A percentile compares a stretch with the other conserved stretches of the same genome.
Conservation (phyloP, 106 monocot species). For the Gastrodia elata region DNA sequence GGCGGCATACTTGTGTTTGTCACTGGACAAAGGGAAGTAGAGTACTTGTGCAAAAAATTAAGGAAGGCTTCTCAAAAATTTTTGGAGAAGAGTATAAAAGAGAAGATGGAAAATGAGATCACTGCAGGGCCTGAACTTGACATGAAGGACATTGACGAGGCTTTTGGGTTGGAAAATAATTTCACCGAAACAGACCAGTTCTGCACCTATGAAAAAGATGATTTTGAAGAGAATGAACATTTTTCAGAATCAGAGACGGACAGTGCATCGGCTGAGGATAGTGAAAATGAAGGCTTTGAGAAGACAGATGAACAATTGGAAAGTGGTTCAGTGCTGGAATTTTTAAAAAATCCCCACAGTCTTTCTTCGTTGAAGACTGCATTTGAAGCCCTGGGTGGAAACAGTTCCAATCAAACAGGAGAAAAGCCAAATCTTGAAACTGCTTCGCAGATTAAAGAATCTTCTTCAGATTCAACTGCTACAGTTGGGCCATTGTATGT, state of each 20-base stretch:
- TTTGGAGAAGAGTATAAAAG: constrained; percentile 11
- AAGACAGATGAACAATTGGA: constrained; percentile 16
- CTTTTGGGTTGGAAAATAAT: constrained; percentile 28
- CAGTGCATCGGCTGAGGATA: constrained; percentile 20
- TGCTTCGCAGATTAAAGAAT: constrained; percentile 10
- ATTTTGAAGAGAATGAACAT: constrained; percentile 15
- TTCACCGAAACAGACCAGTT: constrained; percentile 34
- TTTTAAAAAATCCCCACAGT: constrained; percentile 34
- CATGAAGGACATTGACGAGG: constrained; percentile 43
- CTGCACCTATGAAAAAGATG: constrained; percentile 45
- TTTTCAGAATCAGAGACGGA: constrained; percentile 59
- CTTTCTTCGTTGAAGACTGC: constrained; percentile 72
- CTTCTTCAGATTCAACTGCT: constrained; percentile 4
- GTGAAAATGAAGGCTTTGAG: constrained; percentile 32
- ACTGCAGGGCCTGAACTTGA: constrained; percentile 16
- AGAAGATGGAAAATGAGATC: constrained; percentile 9
- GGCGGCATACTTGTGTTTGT: constrained; percentile 95
- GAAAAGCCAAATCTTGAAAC: constrained; percentile 12
- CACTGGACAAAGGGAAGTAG: constrained; percentile 94
- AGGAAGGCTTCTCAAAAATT: constrained; percentile 35
- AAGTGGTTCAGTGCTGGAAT: constrained; percentile 27
- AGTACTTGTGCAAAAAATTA: constrained; percentile 71
- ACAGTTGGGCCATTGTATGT: constrained; percentile 37
- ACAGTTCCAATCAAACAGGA: constrained; percentile 6
- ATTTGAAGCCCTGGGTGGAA: constrained; percentile 56